Evolutionary conservation across 768 basidiomycete species (phyloP), one percentile per base, ranked within the genome.

Genomic region (Tremella fuciformis): DNA sequence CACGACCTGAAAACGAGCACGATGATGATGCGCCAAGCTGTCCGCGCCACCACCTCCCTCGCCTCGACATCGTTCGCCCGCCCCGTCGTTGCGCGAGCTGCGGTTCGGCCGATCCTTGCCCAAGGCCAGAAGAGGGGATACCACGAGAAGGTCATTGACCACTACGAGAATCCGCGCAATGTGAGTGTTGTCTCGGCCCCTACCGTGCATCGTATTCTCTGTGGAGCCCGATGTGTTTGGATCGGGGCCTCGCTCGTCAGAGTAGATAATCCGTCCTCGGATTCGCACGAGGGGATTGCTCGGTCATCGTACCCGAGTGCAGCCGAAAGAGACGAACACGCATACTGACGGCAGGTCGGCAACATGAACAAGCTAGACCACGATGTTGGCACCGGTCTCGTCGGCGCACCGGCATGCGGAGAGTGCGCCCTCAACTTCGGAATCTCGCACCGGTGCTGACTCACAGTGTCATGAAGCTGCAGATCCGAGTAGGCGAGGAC

Each of bases 81-180:
- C 40, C 60, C 62, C 18, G 58, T 58, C 16, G 41, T 62, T 24
- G 58, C 64, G 25, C 52, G 48, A 37, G 21, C 50, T 3, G 25
- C 26, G 21, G 21, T 29, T 46, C 42, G 42, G 22, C 42, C 42
- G n/a, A 46, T 46, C n/a, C 42, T 46, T 15, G 42, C n/a, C n/a
- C n/a, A 22, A 22, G 49, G 41, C 37, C 24, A 53, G 18, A 74
- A 82, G 67, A 85, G 92, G 69, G 82, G 80, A 3, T 97, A 97
- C 75, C 93, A 97, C 75, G 91, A 93, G 77, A 96, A 97, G 73
- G 94, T 98, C 34, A 76, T 78, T 40, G 77, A 78, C 56, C 96
- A 98, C 80, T 98, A 98, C 78, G 94, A 98, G 82, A 85, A 84
- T 79, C 96, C 96, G 65, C 85, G 88, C 82, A 99, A 99, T 80